Evolutionary conservation across 2,329 filamentous ascomycete genomes (phyloP).

Genomic region (Eutypella sp.): DNA sequence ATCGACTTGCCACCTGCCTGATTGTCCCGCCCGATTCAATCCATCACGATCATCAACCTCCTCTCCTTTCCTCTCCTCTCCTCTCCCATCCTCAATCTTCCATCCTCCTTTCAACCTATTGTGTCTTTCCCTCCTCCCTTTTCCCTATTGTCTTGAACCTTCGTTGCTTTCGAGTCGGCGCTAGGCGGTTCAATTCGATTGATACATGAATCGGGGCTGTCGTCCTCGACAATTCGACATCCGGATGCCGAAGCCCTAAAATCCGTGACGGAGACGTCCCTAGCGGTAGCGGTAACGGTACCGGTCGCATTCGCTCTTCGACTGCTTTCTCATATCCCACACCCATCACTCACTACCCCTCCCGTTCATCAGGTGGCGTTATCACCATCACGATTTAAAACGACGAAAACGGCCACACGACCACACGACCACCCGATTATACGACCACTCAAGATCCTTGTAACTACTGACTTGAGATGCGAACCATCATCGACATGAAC

Average conservation of each 20-base stretch:
- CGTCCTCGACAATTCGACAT: conserved; percentile 19
- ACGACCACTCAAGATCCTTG: too few species aligned
- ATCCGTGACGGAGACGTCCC: conserved; percentile 26
- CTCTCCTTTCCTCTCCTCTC: too few species aligned
- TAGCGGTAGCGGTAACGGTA: too few species aligned
- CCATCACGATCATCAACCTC: too few species aligned
- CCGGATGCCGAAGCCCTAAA: conserved; percentile 22
- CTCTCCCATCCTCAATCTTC: too few species aligned
- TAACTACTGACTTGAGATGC: too few species aligned
- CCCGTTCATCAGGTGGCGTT: conserved; percentile 2
- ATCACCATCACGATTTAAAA: background rate
- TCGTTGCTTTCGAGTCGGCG: conserved; percentile 5
- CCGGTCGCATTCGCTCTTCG: too few species aligned
- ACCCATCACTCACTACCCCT: too few species aligned
- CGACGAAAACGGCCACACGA: conserved; percentile 19
- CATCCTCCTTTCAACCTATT: too few species aligned
- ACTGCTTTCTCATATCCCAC: too few species aligned
- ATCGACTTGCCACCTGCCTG: too few species aligned
- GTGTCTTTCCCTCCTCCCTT: background rate
- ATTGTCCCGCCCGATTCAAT: too few species aligned
- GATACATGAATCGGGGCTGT: conserved; percentile 14
- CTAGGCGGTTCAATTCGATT: background rate
- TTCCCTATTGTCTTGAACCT: conserved; percentile 8
- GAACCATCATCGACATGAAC: conserved; percentile 34
- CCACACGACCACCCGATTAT: conserved; percentile 9